phyloP scores from a whole-genome alignment of 257 asterid genomes.

The Anisodus tanguticus region DNA sequence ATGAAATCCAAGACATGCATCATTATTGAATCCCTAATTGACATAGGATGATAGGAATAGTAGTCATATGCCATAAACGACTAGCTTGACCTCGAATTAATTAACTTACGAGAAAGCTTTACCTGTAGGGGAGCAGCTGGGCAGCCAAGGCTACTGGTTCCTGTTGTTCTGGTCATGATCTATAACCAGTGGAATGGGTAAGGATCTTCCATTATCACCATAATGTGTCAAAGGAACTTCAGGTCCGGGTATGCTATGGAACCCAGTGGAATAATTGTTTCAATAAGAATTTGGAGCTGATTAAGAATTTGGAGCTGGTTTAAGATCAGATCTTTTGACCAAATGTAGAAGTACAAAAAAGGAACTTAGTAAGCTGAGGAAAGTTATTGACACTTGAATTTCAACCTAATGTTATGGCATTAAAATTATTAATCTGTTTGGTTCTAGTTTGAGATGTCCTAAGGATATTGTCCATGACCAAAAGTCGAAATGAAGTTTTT shows the following conservation, averaged over 20 bases:
- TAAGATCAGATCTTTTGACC: not conserved
- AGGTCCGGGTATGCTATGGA: not conserved
- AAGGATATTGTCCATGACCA: not conserved
- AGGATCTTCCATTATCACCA: slow-evolving; percentile 30
- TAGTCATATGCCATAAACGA: not conserved
- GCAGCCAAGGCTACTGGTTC: slow-evolving; percentile 90
- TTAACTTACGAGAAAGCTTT: slow-evolving; percentile 25
- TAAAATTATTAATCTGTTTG: not conserved
- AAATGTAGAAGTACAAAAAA: not conserved
- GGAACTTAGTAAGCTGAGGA: not conserved
- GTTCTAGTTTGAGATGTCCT: slow-evolving; percentile 4
- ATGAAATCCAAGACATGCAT: not conserved
- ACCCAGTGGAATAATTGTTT: not conserved
- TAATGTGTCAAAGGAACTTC: too few species aligned
- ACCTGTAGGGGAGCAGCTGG: slow-evolving; percentile 81
- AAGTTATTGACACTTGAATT: not conserved
- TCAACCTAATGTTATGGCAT: not conserved
- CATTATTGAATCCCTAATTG: not conserved
- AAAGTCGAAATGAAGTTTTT: not conserved
- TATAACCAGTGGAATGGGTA: slow-evolving; percentile 91
- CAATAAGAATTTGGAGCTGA: not conserved
- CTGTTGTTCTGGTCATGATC: slow-evolving; percentile 83
- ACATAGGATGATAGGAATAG: not conserved
- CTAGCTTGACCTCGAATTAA: not conserved
- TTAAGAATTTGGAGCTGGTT: too few species aligned